phyloP scores from a whole-genome alignment of 2,329 filamentous ascomycete genomes.

The Juglanconis juglandina region DNA sequence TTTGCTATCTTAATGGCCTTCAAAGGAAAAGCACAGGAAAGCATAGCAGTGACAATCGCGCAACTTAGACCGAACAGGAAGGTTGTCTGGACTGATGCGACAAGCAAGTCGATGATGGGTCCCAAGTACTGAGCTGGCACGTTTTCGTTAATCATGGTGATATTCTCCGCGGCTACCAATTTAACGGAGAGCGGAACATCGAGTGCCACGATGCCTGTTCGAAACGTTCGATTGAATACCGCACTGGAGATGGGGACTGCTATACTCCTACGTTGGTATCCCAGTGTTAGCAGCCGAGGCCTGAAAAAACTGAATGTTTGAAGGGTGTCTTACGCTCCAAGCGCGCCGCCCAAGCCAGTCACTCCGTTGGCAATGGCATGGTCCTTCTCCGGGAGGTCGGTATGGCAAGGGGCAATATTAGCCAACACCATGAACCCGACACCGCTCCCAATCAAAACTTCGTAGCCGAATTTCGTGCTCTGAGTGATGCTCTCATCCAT shows the following conservation, averaged over 20 bases:
- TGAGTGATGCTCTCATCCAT: not conserved
- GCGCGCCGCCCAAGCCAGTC: not conserved
- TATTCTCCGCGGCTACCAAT: not conserved
- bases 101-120: not conserved
- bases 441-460: conserved; percentile 5
- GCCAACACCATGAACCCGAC: conserved; percentile 13
- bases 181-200: not conserved
- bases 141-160: not conserved
- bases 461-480: not conserved
- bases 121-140: not conserved
- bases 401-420: conserved; percentile 16
- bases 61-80: not conserved
- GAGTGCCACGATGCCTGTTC: not conserved
- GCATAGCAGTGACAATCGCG: not conserved
- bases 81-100: not conserved
- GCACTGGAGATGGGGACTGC: not conserved
- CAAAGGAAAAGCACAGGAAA: not conserved
- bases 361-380: conserved; percentile 13
- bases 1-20: not conserved
- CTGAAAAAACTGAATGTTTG: no score
- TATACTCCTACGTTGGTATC: not conserved
- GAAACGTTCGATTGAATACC: not conserved
- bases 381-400: conserved; percentile 6
- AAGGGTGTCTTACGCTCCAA: not conserved
- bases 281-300: not conserved